Percentiles rank a stretch among this genome's conserved stretches.
Conservation (phyloP, 2,329 filamentous ascomycete genomes). For the Talaromyces atroroseus region DNA sequence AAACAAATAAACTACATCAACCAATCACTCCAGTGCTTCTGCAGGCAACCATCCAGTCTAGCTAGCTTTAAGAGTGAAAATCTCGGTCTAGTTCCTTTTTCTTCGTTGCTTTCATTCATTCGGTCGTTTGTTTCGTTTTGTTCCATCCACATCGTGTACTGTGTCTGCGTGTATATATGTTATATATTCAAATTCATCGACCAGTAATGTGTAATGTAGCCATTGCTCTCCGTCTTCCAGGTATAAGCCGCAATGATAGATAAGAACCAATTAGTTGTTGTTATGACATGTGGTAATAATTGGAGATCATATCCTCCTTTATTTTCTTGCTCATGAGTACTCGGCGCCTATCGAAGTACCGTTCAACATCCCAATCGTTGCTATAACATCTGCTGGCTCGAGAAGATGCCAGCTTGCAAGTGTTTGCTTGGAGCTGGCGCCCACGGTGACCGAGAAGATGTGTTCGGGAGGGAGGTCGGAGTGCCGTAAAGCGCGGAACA, state of each 20-base stretch:
- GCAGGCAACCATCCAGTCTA: not conserved
- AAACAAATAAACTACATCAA: too few species aligned
- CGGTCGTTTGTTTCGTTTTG: too few species aligned
- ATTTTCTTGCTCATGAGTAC: constrained; percentile 3
- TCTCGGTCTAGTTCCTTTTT: too few species aligned
- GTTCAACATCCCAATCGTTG: constrained; percentile 53
- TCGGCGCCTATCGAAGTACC: constrained; percentile 24
- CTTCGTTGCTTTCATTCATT: too few species aligned
- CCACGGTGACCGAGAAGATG: constrained; percentile 87
- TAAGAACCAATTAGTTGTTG: not conserved
- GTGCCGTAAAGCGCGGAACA: constrained; percentile 72
- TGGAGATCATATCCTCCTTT: not conserved
- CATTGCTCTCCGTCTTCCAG: not conserved
- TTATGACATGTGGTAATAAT: not conserved
- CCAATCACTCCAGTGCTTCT: not conserved
- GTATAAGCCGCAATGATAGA: not conserved
- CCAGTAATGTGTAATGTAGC: not conserved
- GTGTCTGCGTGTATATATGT: too few species aligned
- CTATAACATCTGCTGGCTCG: constrained; percentile 83
- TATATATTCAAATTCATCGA: not conserved
- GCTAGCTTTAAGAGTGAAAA: too few species aligned
- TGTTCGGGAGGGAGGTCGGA: constrained; percentile 56
- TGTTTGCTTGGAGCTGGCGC: constrained; percentile 86
- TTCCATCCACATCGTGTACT: too few species aligned
- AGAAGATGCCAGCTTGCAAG: constrained; percentile 84